Base-by-base conservation (phyloP, 2,329 filamentous ascomycete species). In the Aspergillus texensis region DNA sequence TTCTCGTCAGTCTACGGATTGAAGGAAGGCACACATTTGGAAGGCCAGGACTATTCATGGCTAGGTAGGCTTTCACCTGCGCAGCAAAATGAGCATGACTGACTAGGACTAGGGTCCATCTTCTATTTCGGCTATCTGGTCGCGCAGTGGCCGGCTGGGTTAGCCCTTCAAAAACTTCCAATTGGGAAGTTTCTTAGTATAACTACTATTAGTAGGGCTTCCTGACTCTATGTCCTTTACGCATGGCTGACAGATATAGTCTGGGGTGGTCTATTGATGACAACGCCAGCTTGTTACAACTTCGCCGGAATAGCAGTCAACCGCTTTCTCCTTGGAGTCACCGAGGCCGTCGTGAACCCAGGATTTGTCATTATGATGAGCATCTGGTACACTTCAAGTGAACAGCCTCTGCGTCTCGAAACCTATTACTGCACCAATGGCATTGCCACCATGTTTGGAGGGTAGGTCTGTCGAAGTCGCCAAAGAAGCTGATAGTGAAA, bases 391-490 rank as follows among this genome's bases (percentile, higher is more conserved):
- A 79, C 74, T 0, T 72, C 80, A 0, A 74, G 79, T 9, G 80
- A 84, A 6, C 82, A 85, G 58, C 83, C 83, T 0, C 72, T 87
- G 5, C 81, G 85, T 0, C 78, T 86, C 8, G 84, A 84, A 57
- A 77, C 82, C 0, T 88, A 85, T 73, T 87, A 87, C 68, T 84
- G 83, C 65, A 85, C 83, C 2, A 88, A 88, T 66, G 86, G 86
- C 2, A 79, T 88, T 14, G 86, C 85, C 2, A 86, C 85, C 14
- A 87, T 87, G 82, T 85, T 88, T 60, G 86, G 86, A n/a, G 85
- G 72, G 70, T 73, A 82, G 43, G 73, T 73, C 16, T 6, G 6
- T n/a, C 45, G 3, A 48, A 26, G 45, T 9, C 19, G 30, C 2
- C 3, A 41, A 41, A 41, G 1, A 10, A n/a, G 4, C 4, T 2